Base-by-base conservation (phyloP, 2,329 filamentous ascomycete genomes). In the Ophiobolus disseminans region DNA sequence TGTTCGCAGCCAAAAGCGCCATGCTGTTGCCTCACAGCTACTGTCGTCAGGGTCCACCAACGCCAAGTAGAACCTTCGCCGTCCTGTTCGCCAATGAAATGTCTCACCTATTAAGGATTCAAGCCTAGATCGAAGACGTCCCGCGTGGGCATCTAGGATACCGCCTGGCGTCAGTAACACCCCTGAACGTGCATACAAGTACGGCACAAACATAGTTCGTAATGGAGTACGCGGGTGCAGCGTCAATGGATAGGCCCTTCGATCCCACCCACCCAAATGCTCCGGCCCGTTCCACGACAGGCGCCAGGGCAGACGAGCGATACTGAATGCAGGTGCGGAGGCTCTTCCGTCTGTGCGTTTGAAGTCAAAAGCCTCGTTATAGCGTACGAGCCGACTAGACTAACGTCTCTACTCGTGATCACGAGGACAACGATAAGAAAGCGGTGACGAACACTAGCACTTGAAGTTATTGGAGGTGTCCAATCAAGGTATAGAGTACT, bases 221-320 rank as follows among this genome's bases (percentile, higher is more conserved):
- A 36, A 37, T 46, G 34, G 38, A 43, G 48, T 30, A 42, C 40
- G 48, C 11, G 17, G 28, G 8, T 26, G 20, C 22, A 23, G 8
- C 32, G 21, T 22, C n/a, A 26, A 45, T 37, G 23, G 34, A 5
- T 22, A 38, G 32, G 19, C 20, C 21, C 26, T n/a, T 35, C 20
- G 8, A 20, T 25, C 41, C 17, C 28, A 20, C 17, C 21, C 40
- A 35, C 22, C 32, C 22, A 19, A 36, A 46, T 32, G 35, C 20
- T 40, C 28, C 53, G 43, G 48, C 28, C 50, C 45, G 53, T 52
- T n/a, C 50, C 43, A 57, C 43, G 35, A 34, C 43, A 52, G 28
- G 40, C 36, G 23, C 35, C 23, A 21, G 31, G 40, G n/a, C 37
- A 23, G 3, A 45, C 7, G 22, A 53, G 40, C 36, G 40, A 35